Conservation (phyloP, 345 rosid species). For the Rhodamnia rubescens region DNA sequence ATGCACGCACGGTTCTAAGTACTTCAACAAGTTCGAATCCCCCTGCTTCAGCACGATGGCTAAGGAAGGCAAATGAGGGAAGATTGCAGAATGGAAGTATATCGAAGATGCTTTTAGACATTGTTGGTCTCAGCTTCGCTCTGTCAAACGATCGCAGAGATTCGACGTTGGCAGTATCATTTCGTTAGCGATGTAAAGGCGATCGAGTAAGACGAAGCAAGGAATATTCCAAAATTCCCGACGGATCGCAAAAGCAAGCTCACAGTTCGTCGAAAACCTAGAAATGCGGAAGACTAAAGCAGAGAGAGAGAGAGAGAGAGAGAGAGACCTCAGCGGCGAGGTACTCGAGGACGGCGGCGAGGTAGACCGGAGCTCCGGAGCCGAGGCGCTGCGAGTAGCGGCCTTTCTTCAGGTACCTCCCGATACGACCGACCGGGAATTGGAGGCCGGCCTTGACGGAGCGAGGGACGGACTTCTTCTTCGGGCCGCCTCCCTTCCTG, state of each 20-base stretch:
- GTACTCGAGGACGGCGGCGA: conserved; percentile 34
- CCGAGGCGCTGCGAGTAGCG: conserved; percentile 28
- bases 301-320: neutral
- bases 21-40: neutral
- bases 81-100: neutral
- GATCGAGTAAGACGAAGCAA: neutral
- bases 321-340: conserved; percentile 23
- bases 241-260: neutral
- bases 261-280: neutral
- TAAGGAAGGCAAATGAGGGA: neutral
- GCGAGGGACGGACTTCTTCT: conserved; percentile 25
- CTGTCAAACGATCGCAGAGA: neutral
- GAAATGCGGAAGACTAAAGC: neutral
- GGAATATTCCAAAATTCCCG: neutral
- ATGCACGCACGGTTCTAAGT: neutral
- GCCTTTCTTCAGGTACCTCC: conserved; percentile 29
- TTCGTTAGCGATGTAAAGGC: neutral
- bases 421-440: conserved; percentile 28
- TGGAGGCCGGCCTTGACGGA: conserved; percentile 31
- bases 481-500: conserved; percentile 29
- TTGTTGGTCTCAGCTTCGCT: neutral
- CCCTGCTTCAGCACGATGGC: neutral
- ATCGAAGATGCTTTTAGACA: neutral
- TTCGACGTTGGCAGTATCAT: neutral
- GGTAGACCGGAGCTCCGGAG: conserved; percentile 26